Conservation (phyloP, 495 filamentous ascomycete species). For the Aspergillus affinis region DNA sequence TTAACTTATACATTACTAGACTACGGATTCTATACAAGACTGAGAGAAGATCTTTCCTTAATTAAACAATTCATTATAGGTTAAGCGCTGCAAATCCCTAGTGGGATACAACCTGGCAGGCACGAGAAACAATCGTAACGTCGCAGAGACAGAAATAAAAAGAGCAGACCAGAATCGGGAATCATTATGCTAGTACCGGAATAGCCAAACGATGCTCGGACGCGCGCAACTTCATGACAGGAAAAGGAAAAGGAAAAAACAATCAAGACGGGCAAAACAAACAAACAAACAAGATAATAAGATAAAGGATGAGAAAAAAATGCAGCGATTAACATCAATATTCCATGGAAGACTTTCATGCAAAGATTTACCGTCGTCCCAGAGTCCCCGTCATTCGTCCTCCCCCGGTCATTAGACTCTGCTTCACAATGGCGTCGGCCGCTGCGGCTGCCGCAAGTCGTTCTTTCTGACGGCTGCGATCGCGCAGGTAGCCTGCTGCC, state of each 20-base stretch:
- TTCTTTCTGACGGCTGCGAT: slow-evolving; percentile 91
- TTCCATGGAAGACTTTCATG: slow-evolving; percentile 7
- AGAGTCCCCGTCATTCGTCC: slow-evolving; percentile 62
- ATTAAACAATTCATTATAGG: slow-evolving; percentile 5
- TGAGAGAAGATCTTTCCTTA: not conserved
- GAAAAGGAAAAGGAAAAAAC: not conserved
- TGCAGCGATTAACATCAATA: slow-evolving; percentile 4
- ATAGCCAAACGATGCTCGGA: slow-evolving; percentile 14
- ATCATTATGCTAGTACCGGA: slow-evolving; percentile 14
- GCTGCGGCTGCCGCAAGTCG: slow-evolving; percentile 84
- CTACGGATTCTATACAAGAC: not conserved
- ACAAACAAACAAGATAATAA: not conserved
- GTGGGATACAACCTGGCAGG: slow-evolving; percentile 3
- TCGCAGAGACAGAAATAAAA: not conserved
- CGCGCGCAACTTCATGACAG: slow-evolving; percentile 7
- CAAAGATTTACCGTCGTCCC: slow-evolving; percentile 33
- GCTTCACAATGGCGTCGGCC: slow-evolving; percentile 90
- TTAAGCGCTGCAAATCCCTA: not conserved
- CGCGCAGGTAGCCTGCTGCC: slow-evolving; percentile 84
- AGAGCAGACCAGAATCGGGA: slow-evolving; percentile 7
- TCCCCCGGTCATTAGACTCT: slow-evolving; percentile 77
- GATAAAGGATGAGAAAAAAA: not conserved
- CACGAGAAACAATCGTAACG: slow-evolving; percentile 8
- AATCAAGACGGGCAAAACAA: no score
- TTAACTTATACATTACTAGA: no score